Conservation (phyloP, 2,329 filamentous ascomycete genomes). For the Talaromyces rugulosus region DNA sequence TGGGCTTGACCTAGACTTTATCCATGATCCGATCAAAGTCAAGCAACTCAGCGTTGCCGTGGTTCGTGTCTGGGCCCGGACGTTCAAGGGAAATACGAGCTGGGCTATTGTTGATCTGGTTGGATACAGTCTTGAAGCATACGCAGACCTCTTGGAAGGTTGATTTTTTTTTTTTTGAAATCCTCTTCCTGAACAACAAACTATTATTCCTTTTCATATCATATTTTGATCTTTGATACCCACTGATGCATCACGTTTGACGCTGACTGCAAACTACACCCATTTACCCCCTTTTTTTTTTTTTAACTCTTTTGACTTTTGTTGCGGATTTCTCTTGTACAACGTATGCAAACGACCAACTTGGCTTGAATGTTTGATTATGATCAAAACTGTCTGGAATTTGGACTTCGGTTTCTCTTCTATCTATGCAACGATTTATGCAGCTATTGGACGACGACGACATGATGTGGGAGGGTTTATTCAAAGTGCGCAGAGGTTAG, state of each 20-base stretch:
- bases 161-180: conserved; percentile 13
- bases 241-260: neutral
- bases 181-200: neutral
- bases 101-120: conserved; percentile 47
- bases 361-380: neutral
- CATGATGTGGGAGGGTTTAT: neutral
- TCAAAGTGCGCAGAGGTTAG: neutral
- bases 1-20: conserved; percentile 38
- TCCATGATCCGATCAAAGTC: conserved; percentile 40
- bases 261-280: neutral
- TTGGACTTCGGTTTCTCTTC: neutral
- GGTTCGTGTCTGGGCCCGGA: conserved; percentile 44
- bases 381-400: neutral
- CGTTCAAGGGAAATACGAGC: conserved; percentile 46
- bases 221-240: neutral
- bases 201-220: neutral
- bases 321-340: neutral
- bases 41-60: conserved; percentile 46
- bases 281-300: neutral
- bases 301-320: neutral
- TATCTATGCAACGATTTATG: neutral
- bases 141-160: conserved; percentile 42
- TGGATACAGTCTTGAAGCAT: conserved; percentile 43
- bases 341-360: neutral
- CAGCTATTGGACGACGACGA: neutral